Conservation (phyloP, 225 moss, liverwort and hornwort species). For the Bryoerythrophyllum caledonicum region DNA sequence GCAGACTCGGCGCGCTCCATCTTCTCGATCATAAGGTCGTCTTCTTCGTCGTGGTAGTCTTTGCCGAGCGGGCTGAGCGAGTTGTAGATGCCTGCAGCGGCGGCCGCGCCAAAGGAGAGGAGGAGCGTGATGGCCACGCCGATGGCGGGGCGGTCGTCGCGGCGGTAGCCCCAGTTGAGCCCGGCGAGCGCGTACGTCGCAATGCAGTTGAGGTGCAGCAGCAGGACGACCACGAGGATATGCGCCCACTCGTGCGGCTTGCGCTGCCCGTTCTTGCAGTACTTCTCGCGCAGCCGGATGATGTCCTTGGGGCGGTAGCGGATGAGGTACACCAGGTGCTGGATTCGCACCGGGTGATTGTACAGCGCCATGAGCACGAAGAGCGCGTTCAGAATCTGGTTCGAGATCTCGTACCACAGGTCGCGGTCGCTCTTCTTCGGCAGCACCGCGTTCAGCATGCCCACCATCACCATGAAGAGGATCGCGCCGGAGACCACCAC, state of each 20-base stretch:
- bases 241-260: constrained; percentile 95
- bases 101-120: constrained; percentile 69
- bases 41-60: constrained; percentile 48
- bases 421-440: constrained; percentile 64
- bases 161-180: constrained; percentile 85
- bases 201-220: constrained; percentile 82
- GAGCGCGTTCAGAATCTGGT: constrained; percentile 88
- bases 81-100: constrained; percentile 79
- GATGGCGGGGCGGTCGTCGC: constrained; percentile 69
- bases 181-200: constrained; percentile 87
- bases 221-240: constrained; percentile 75
- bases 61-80: constrained; percentile 74
- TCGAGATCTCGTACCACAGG: constrained; percentile 83
- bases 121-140: constrained; percentile 75
- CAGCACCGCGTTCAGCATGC: constrained; percentile 76
- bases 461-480: constrained; percentile 96
- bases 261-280: constrained; percentile 79
- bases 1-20: constrained; percentile 29
- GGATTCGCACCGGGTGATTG: constrained; percentile 65
- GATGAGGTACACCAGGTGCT: constrained; percentile 62
- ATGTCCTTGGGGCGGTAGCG: constrained; percentile 71
- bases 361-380: constrained; percentile 92
- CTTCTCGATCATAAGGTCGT: constrained; percentile 23
- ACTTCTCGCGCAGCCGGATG: constrained; percentile 57
- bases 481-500: constrained; percentile 81